These are phyloP conservation scores for Lomentospora prolificans DNA, from an alignment of 2,329 filamentous ascomycete genomes.

Conservation along the genomic window DNA sequence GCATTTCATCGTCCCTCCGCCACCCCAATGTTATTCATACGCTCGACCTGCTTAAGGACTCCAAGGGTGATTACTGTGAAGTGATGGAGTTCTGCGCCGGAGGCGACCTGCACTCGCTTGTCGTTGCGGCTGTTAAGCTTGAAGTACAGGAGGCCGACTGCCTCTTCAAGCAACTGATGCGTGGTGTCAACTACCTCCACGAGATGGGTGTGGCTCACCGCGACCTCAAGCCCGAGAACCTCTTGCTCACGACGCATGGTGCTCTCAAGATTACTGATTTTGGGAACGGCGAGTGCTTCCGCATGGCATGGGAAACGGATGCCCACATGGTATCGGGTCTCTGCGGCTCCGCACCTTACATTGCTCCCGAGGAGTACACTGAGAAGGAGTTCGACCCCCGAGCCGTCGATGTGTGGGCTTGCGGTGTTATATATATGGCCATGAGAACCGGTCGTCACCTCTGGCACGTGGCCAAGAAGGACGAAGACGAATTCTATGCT, in stretches of 20 bases:
- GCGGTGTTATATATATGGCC: conserved; percentile 98
- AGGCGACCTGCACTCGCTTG: conserved; percentile 87
- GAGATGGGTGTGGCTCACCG: conserved; percentile 98
- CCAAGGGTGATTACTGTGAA: conserved; percentile 96
- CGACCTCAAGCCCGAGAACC: conserved; percentile 92
- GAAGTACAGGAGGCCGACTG: conserved; percentile 91
- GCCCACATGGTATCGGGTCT: conserved; percentile 96
- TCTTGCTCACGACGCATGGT: conserved; percentile 85
- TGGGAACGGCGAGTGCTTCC: conserved; percentile 97
- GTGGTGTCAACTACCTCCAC: conserved; percentile 96
- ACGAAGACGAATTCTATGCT: conserved; percentile 95
- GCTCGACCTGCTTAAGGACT: conserved; percentile 85
- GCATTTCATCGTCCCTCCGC: conserved; percentile 91
- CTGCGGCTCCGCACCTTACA: conserved; percentile 94
- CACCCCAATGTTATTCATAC: conserved; percentile 99
- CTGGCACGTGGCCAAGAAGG: conserved; percentile 93
- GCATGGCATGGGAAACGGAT: conserved; percentile 98
- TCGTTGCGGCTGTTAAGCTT: conserved; percentile 83
- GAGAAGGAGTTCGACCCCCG: conserved; percentile 94
- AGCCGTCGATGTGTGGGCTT: conserved; percentile 97
- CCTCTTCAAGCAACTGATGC: conserved; percentile 99
- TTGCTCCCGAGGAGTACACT: conserved; percentile 90
- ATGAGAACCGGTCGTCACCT: conserved; percentile 95
- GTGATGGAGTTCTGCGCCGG: conserved; percentile 99
- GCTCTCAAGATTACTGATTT: conserved; percentile 97